phyloP scores from a whole-genome alignment of 2,329 filamentous ascomycete genomes.

The Niveomyces coronatus region DNA sequence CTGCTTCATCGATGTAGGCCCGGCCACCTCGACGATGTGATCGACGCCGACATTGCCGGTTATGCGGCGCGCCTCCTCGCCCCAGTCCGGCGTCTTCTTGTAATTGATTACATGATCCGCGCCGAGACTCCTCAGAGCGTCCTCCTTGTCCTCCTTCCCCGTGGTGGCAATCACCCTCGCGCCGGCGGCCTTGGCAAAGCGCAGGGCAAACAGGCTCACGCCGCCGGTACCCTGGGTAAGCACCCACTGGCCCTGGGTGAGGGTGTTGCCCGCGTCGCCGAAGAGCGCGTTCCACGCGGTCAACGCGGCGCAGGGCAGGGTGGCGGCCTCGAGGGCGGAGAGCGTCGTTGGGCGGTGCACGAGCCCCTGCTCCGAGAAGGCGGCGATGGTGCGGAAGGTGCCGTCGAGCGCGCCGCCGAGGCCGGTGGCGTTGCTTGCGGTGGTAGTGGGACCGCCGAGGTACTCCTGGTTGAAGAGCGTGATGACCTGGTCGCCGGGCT shows the following conservation, averaged over 20 bases:
- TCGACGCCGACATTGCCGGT: conserved; percentile 35
- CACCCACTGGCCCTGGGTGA: conserved; percentile 47
- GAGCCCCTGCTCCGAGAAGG: conserved; percentile 58
- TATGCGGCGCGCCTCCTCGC: conserved; percentile 30
- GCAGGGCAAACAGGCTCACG: conserved; percentile 56
- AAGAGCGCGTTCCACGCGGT: conserved; percentile 59
- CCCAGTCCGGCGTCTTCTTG: conserved; percentile 34
- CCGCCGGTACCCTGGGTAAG: conserved; percentile 63
- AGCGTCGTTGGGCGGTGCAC: conserved; percentile 51
- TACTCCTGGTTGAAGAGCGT: conserved; percentile 54
- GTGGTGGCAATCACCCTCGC: conserved; percentile 40
- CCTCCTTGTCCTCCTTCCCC: conserved; percentile 32
- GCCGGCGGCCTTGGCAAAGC: conserved; percentile 40
- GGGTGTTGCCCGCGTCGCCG: conserved; percentile 34
- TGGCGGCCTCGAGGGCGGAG: conserved; percentile 41
- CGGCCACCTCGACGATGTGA: conserved; percentile 38
- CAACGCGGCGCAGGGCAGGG: conserved; percentile 49
- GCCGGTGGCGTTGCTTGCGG: conserved; percentile 34
- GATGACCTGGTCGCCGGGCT: conserved; percentile 42
- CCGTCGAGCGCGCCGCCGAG: conserved; percentile 62
- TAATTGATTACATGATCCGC: conserved; percentile 43
- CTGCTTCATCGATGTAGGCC: conserved; percentile 32
- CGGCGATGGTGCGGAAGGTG: conserved; percentile 54
- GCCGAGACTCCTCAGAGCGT: conserved; percentile 33
- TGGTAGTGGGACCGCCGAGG: conserved; percentile 32